Evolutionary conservation across 352 stramenopile genomes (phyloP).

Genomic region (Globisporangium uncinulatum): DNA sequence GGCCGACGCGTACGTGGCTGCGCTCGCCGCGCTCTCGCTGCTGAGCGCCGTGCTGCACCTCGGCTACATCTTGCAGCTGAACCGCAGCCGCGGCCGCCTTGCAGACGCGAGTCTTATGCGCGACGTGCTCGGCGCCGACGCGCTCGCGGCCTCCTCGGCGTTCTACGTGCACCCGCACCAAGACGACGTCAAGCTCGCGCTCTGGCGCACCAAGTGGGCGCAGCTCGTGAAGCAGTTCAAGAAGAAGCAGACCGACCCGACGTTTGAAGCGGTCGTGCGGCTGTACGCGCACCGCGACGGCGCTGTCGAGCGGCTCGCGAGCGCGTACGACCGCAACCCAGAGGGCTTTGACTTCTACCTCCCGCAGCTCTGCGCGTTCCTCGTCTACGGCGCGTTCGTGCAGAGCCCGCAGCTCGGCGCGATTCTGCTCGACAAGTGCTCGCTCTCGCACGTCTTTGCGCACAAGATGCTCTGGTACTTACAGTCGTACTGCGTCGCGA

Average conservation of each 20-base stretch:
- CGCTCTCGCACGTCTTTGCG: constrained; percentile 77
- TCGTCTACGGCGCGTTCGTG: constrained; percentile 62
- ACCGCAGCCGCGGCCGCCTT: constrained; percentile 57
- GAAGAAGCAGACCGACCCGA: constrained; percentile 52
- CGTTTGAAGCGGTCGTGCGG: constrained; percentile 79
- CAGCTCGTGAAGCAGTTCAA: constrained; percentile 66
- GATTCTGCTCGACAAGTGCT: constrained; percentile 78
- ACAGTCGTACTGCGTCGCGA: constrained; percentile 70
- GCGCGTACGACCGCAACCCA: constrained; percentile 50
- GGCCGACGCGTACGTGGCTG: constrained; percentile 48
- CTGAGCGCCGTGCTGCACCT: constrained; percentile 55
- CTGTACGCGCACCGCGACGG: constrained; percentile 76
- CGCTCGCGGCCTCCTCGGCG: constrained; percentile 4
- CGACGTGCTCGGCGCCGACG: constrained; percentile 37
- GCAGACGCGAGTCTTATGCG: constrained; percentile 58
- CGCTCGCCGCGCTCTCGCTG: constrained; percentile 40
- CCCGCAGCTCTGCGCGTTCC: constrained; percentile 79
- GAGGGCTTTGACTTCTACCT: constrained; percentile 81
- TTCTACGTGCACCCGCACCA: constrained; percentile 16
- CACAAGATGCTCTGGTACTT: constrained; percentile 85
- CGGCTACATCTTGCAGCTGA: constrained; percentile 73
- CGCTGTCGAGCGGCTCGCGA: constrained; percentile 43
- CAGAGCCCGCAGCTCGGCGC: constrained; percentile 56
- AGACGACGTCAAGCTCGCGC: constrained; percentile 36
- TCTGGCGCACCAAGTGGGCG: constrained; percentile 75